phyloP scores from a whole-genome alignment of 2,329 filamentous ascomycete genomes.

The Madurella mycetomatis region DNA sequence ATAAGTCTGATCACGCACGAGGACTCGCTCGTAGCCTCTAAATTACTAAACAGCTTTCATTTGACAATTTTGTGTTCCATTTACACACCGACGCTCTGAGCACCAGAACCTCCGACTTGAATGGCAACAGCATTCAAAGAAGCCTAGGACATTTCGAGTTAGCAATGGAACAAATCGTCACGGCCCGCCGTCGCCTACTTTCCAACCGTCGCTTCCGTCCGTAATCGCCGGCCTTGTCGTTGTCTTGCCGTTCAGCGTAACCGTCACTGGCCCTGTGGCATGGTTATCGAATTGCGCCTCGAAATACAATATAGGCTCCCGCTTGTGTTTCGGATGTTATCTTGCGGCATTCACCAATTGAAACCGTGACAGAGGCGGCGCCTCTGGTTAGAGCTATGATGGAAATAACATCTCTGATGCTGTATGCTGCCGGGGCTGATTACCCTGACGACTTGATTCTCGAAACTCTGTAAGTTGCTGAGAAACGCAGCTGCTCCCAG shows the following conservation, averaged over 20 bases:
- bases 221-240: conserved; percentile 36
- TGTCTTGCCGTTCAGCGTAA: conserved; percentile 35
- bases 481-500: too few species aligned
- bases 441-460: too few species aligned
- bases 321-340: conserved; percentile 31
- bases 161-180: not conserved
- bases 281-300: conserved; percentile 36
- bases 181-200: conserved; percentile 7
- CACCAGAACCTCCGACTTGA: conserved; percentile 15
- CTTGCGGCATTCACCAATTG: conserved; percentile 33
- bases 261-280: conserved; percentile 37
- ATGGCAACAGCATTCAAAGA: conserved; percentile 35
- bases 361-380: conserved; percentile 33
- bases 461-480: too few species aligned
- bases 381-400: conserved; percentile 36
- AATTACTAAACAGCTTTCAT: too few species aligned
- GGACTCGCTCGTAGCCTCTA: too few species aligned
- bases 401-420: conserved; percentile 42
- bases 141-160: conserved; percentile 20
- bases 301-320: conserved; percentile 33
- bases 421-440: conserved; percentile 30
- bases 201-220: conserved; percentile 23
- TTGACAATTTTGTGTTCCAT: too few species aligned
- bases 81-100: too few species aligned
- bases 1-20: too few species aligned